Evolutionary conservation across 164 flowering plant genomes (phyloP), one percentile per base, ranked within the genome.

Genomic region (Liriodendron chinense): DNA sequence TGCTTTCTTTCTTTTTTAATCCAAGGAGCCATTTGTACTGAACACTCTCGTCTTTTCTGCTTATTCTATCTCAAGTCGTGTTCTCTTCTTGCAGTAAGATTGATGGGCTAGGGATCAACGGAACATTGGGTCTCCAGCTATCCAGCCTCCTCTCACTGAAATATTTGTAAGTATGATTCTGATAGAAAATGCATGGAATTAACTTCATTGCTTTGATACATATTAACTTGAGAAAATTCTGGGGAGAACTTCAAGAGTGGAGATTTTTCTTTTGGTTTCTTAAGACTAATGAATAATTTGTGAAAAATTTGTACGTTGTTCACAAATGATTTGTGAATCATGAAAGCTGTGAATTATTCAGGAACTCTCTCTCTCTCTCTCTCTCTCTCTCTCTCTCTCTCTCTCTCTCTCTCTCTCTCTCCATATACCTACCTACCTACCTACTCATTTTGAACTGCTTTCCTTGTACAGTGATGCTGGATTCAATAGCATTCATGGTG

Each of bases 381-480:
- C 3, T 34, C 7, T 34, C 3, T 12, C 10, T 24, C 21, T 71
- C 64, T n/a, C 68, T 0, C 16, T 26, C 71, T 25, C 79, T 72
- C 28, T 10, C 7, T 34, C 3, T 12, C 10, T 24, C 21, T 71
- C 64, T n/a, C 68, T 0, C 16, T 26, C 71, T 25, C 79, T 72
- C 28, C 20, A n/a, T n/a, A n/a, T 13, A 56, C 9, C 20, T 34
- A 34, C 6, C 43, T 34, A 34, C 5, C 43, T 34, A 34, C 43
- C 5, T 4, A 4, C 5, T 34, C 5, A 34, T 34, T 34, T 34
- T 34, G 43, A 34, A 34, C 43, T 34, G 43, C 5, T 34, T 34
- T 34, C 43, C 59, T 34, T 82, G 5, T 73, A 49, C 25, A 94
- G 97, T 84, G 97, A 92, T 78, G 76, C 90, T 69, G 91, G 97